Conservation (phyloP, 768 basidiomycete species). For the Leccinum variicolor region DNA sequence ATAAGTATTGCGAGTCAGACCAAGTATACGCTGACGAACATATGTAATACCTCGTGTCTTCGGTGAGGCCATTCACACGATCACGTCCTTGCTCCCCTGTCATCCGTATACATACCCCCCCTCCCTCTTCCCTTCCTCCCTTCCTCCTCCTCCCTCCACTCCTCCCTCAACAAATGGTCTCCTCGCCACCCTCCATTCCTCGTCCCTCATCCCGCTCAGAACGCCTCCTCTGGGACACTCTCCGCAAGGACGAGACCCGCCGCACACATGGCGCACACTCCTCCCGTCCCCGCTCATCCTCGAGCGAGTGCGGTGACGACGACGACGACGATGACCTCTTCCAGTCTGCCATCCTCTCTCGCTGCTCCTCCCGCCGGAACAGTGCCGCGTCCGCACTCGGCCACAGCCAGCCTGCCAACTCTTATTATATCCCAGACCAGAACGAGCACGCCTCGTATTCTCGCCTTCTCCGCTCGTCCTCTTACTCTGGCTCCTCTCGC, state of each 20-base stretch:
- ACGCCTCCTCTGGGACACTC: constrained; percentile 53
- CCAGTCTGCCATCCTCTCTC: constrained; percentile 27
- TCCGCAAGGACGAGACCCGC: constrained; percentile 47
- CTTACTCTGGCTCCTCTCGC: constrained; percentile 26
- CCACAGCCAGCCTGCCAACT: constrained; percentile 10
- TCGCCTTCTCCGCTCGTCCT: constrained; percentile 24
- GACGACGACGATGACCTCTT: constrained; percentile 27
- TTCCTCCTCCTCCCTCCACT: constrained; percentile 6
- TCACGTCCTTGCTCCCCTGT: constrained; percentile 22
- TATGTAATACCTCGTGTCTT: not conserved
- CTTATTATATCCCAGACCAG: constrained; percentile 34
- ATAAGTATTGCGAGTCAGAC: constrained; percentile 1
- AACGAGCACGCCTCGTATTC: constrained; percentile 24
- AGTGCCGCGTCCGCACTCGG: constrained; percentile 20
- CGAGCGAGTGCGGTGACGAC: constrained; percentile 22
- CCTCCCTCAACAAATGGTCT: constrained; percentile 10
- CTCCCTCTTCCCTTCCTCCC: not conserved
- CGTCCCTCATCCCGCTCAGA: constrained; percentile 52
- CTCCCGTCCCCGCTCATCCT: constrained; percentile 25
- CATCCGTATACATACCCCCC: constrained; percentile 21
- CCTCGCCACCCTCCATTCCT: constrained; percentile 11
- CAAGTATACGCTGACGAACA: not conserved
- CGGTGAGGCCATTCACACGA: not conserved
- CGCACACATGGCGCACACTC: constrained; percentile 23
- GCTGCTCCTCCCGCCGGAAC: constrained; percentile 17